A percentile compares a stretch with the other conserved stretches of the same genome.
Conservation (phyloP, 768 basidiomycete genomes). For the Amanita exitialis region DNA sequence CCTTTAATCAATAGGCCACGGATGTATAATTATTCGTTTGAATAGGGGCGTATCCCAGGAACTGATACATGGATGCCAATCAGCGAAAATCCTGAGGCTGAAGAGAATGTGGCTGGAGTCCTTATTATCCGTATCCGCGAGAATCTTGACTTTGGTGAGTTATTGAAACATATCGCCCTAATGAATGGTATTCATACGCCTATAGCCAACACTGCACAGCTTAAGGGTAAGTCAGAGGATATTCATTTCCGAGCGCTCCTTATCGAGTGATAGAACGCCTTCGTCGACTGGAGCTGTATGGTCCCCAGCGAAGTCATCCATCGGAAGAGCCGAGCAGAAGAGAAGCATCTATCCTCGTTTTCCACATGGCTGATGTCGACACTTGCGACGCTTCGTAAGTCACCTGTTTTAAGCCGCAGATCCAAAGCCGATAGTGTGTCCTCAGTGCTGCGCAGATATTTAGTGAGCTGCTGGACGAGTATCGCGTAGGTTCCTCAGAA, state of each 20-base stretch:
- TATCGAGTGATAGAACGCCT: constrained; percentile 47
- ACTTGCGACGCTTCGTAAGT: constrained; percentile 84
- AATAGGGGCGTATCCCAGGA: constrained; percentile 76
- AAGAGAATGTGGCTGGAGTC: constrained; percentile 71
- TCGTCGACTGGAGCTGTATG: constrained; percentile 83
- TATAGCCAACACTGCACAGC: constrained; percentile 88
- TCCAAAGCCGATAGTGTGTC: background rate
- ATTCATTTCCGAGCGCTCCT: background rate
- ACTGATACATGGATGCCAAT: constrained; percentile 88
- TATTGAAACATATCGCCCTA: background rate
- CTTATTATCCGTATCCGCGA: constrained; percentile 87
- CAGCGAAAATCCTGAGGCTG: constrained; percentile 76
- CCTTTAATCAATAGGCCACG: background rate
- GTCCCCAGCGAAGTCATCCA: constrained; percentile 70
- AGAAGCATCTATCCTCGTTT: constrained; percentile 70
- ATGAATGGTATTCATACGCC: background rate
- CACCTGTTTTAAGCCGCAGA: background rate
- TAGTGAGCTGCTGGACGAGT: constrained; percentile 67
- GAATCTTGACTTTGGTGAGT: constrained; percentile 80
- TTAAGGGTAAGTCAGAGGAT: constrained; percentile 53
- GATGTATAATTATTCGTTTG: background rate
- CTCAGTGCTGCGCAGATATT: constrained; percentile 77
- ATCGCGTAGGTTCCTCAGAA: constrained; percentile 38
- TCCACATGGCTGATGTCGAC: constrained; percentile 92
- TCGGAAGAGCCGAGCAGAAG: constrained; percentile 77